These are phyloP conservation scores for Oehlia diaphana DNA, from an alignment of 192 early-diverging fungal species.

Conservation along the genomic window DNA sequence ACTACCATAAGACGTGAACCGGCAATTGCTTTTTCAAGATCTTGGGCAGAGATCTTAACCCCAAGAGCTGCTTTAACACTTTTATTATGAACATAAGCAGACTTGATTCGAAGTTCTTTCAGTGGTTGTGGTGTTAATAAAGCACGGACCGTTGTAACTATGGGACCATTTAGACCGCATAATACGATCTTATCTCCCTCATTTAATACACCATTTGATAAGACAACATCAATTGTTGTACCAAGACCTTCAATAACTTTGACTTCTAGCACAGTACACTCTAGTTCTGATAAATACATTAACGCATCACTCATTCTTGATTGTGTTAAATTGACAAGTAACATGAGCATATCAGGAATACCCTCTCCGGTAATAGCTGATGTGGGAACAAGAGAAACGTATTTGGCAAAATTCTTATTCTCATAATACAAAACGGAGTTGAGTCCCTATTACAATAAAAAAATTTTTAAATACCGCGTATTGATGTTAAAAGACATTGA, in stretches of 20 bases:
- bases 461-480: neutral
- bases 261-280: conserved; percentile 98
- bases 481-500: neutral
- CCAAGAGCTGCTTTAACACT: conserved; percentile 95
- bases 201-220: conserved; percentile 91
- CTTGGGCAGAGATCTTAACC: conserved; percentile 93
- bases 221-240: conserved; percentile 95
- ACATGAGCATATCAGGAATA: conserved; percentile 93
- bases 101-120: conserved; percentile 96
- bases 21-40: conserved; percentile 94
- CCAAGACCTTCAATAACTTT: conserved; percentile 99
- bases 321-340: conserved; percentile 92
- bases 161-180: conserved; percentile 94
- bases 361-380: conserved; percentile 99
- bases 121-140: conserved; percentile 99
- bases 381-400: conserved; percentile 95
- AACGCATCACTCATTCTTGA: conserved; percentile 89
- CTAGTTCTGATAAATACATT: conserved; percentile 95
- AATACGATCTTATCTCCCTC: conserved; percentile 96
- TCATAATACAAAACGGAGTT: conserved; percentile 93
- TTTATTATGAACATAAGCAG: conserved; percentile 95
- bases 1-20: conserved; percentile 93
- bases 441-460: conserved; percentile 62
- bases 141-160: conserved; percentile 90
- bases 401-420: conserved; percentile 93